These are phyloP conservation scores for Verticillium klebahnii DNA, from an alignment of 2,329 filamentous ascomycete species.

Conservation along the genomic window DNA sequence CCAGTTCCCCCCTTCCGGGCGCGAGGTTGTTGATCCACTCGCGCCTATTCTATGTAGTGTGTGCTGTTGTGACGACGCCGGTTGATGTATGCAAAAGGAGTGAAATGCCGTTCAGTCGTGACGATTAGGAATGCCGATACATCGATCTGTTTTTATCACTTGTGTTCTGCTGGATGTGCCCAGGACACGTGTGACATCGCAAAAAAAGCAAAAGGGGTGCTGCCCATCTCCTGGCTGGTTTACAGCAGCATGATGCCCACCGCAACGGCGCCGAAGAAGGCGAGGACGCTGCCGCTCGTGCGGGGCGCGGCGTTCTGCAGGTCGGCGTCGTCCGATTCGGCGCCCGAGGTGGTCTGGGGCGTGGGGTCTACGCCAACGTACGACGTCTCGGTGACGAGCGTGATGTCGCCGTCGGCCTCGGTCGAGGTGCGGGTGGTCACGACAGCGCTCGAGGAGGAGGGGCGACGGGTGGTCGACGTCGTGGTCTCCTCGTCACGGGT, in stretches of 20 bases:
- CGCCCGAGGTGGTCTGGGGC: slow-evolving; percentile 18
- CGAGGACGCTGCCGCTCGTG: slow-evolving; percentile 12
- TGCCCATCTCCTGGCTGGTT: not conserved
- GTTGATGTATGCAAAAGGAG: not conserved
- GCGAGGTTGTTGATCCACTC: not conserved
- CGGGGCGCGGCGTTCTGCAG: slow-evolving; percentile 31
- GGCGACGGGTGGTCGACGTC: slow-evolving; percentile 17
- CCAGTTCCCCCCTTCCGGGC: not conserved
- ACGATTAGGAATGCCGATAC: not conserved
- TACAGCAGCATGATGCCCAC: slow-evolving; percentile 12
- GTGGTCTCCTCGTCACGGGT: slow-evolving; percentile 3
- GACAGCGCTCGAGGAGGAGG: slow-evolving; percentile 31
- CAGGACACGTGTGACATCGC: not conserved
- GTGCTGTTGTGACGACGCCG: not conserved
- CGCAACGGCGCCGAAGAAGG: slow-evolving; percentile 19
- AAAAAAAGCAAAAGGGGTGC: not conserved
- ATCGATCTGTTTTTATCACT: not conserved
- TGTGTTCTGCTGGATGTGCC: not conserved
- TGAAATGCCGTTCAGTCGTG: not conserved
- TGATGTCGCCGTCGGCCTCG: slow-evolving; percentile 36
- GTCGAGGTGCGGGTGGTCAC: slow-evolving; percentile 41
- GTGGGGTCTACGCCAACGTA: slow-evolving; percentile 40
- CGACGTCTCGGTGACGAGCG: slow-evolving; percentile 44
- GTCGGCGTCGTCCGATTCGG: slow-evolving; percentile 19
- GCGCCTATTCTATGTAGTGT: not conserved